phyloP scores from a whole-genome alignment of 2,329 filamentous ascomycete genomes.

The Trichoderma koningii region DNA sequence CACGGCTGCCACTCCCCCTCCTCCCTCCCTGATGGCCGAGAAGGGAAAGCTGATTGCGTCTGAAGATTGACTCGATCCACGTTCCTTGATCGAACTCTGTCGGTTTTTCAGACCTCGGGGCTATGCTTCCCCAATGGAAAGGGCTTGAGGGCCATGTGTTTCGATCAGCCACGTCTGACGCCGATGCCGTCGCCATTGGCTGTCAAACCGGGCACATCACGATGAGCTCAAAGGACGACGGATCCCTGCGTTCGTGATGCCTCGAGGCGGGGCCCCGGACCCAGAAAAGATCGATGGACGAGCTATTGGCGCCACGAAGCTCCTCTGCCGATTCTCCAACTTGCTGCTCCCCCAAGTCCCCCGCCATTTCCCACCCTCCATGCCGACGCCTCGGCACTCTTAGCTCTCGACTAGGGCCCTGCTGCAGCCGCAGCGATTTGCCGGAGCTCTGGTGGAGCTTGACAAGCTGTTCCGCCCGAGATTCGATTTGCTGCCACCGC shows the following conservation, averaged over 20 bases:
- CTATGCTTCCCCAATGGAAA: background rate
- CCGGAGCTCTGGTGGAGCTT: conserved; percentile 22
- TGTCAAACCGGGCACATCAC: conserved; percentile 2
- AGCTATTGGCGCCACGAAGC: conserved; percentile 7
- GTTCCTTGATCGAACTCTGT: background rate
- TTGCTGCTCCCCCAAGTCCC: too few species aligned
- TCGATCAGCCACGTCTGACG: background rate
- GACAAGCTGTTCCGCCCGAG: background rate
- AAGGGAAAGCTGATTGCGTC: conserved; percentile 14
- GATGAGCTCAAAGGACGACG: conserved; percentile 14
- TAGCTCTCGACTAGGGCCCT: conserved; percentile 5
- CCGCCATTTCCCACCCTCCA: background rate
- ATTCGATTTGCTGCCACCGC: conserved; percentile 2
- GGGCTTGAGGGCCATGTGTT: background rate
- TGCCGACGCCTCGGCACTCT: conserved; percentile 18
- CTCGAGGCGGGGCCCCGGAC: conserved; percentile 16
- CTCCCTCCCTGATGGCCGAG: background rate
- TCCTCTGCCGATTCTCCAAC: conserved; percentile 5
- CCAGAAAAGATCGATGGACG: conserved; percentile 7
- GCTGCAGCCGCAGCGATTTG: conserved; percentile 5
- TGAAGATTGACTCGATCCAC: background rate
- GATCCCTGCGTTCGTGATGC: conserved; percentile 2
- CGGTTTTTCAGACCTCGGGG: conserved; percentile 12
- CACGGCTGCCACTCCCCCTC: background rate
- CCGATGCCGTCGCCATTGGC: background rate